Evolutionary conservation across 257 asterid species (phyloP).

Genomic region (Euphrasia confusa): DNA sequence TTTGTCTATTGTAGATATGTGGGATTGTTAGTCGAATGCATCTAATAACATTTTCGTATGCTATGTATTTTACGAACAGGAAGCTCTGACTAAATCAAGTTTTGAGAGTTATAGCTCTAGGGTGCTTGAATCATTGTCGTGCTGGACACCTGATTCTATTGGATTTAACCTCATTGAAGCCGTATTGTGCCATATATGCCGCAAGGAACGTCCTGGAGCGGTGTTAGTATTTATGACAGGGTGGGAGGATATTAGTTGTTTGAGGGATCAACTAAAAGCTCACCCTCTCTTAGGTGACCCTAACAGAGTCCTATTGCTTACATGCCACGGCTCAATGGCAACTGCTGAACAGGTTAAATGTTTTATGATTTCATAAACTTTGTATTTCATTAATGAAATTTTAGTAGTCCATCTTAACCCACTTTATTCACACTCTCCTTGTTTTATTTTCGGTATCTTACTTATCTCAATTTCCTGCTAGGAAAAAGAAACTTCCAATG

Average conservation of each 20-base stretch:
- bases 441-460: constrained; percentile 2
- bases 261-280: constrained; percentile 93
- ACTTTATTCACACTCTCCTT: constrained; percentile 7
- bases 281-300: constrained; percentile 99
- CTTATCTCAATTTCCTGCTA: not conserved
- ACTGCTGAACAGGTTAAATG: constrained; percentile 79
- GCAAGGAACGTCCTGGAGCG: constrained; percentile 94
- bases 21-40: constrained; percentile 12
- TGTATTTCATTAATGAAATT: constrained; percentile 5
- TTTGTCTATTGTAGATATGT: constrained; percentile 17
- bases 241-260: constrained; percentile 97
- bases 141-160: constrained; percentile 84
- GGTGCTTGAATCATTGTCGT: constrained; percentile 81
- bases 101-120: constrained; percentile 76
- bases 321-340: constrained; percentile 99
- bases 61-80: constrained; percentile 43
- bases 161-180: constrained; percentile 99
- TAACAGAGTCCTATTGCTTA: constrained; percentile 80
- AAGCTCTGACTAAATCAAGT: constrained; percentile 75
- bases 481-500: constrained; percentile 12
- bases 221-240: constrained; percentile 98
- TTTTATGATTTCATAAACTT: constrained; percentile 16
- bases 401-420: not conserved
- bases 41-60: constrained; percentile 21
- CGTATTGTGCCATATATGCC: constrained; percentile 84